Base-by-base conservation (phyloP, 2,329 filamentous ascomycete species). In the Fusarium vanettenii region DNA sequence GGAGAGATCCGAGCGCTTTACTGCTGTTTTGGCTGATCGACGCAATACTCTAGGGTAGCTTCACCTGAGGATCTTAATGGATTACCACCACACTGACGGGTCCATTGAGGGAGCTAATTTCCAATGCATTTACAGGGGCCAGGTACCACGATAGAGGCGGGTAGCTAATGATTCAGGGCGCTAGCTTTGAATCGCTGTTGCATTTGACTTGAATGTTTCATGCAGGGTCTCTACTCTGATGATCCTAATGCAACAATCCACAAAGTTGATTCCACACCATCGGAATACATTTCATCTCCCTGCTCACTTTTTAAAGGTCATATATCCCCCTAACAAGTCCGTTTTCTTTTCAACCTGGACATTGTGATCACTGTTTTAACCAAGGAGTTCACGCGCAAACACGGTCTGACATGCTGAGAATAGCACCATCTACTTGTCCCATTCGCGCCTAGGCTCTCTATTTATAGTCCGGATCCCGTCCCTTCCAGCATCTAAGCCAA, bases 401-500 rank as follows among this genome's bases (percentile, higher is more conserved):
- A 31, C 3, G 2, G 18, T 20, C 50, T 55, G 48, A 52, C 48
- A 29, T 52, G 48, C 48, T 29, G 29, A 55, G 11, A 8, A 14
- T 55, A 33, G 25, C n/a, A 4, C 50, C 27, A 55, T 33, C 27
- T 20, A 55, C 50, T 55, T 55, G n/a, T 55, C 50, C 50, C 50
- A 55, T 55, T 33, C 11, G 27, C n/a, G 50, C 18, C 50, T 55
- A 55, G 50, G 6, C 50, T 55, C 50, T 55, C 50, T 55, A 55
- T 55, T 14, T 14, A 55, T 55, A 55, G 27, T 33, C n/a, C 50
- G 50, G 50, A 55, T 31, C 22, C 20, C 20, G 11, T 37, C 22
- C 18, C 55, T 57, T 39, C 33, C 22, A 59, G 10, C 10, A 14
- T 39, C 57, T 60, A 71, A 68, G 71, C 61, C 48, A 77, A 45